Evolutionary conservation across 2,329 filamentous ascomycete species (phyloP).

Genomic region (Dactylellina drechsleri): DNA sequence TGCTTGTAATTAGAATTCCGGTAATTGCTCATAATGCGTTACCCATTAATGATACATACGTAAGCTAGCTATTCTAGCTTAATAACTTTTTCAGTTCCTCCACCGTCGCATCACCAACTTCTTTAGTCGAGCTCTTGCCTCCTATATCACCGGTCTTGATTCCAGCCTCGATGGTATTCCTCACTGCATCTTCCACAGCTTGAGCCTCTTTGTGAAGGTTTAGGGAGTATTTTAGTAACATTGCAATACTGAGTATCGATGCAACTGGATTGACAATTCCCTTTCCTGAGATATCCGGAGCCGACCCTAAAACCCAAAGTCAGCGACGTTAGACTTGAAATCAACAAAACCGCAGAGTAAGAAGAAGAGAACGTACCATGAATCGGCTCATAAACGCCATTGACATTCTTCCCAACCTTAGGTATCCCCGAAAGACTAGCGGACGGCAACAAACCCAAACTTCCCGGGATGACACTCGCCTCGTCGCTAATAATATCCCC

Average conservation of each 20-base stretch:
- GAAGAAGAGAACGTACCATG: constrained; percentile 71
- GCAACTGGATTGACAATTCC: constrained; percentile 88
- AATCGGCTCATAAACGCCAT: constrained; percentile 97
- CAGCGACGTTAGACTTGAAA: not conserved
- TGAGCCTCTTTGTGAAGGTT: constrained; percentile 79
- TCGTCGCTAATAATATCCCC: constrained; percentile 97
- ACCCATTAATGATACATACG: too few relatives aligned
- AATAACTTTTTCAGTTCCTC: constrained; percentile 59
- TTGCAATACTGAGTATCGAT: constrained; percentile 88
- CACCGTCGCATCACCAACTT: constrained; percentile 85
- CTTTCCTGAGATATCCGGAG: constrained; percentile 90
- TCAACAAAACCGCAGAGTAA: not conserved
- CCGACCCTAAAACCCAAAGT: constrained; percentile 63
- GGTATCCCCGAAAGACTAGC: constrained; percentile 87
- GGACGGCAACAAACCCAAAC: constrained; percentile 85
- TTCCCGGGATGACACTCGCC: constrained; percentile 91
- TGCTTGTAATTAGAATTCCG: too few relatives aligned
- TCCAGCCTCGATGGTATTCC: constrained; percentile 79
- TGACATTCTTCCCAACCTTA: constrained; percentile 83
- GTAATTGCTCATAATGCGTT: too few relatives aligned
- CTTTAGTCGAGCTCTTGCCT: constrained; percentile 75
- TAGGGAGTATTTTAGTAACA: constrained; percentile 96
- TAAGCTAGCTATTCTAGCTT: constrained; percentile 5
- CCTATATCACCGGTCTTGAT: constrained; percentile 86
- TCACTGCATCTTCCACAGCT: constrained; percentile 82